These are phyloP conservation scores for Colletotrichum chlorophyti DNA, from an alignment of 2,329 filamentous ascomycete species.

Conservation along the genomic window DNA sequence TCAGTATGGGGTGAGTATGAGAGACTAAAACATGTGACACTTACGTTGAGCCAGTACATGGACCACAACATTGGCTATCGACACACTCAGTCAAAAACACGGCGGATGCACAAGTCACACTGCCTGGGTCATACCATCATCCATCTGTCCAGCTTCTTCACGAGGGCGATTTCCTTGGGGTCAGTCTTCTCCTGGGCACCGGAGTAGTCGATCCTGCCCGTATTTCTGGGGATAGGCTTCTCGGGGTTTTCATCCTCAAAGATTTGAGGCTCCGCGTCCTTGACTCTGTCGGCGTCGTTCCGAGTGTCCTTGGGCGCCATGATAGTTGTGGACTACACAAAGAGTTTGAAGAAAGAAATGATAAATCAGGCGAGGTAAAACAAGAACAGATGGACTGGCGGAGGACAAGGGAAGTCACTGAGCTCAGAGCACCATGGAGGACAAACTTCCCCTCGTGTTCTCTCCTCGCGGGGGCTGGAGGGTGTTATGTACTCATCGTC, in stretches of 20 bases:
- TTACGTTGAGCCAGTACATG: slow-evolving; percentile 32
- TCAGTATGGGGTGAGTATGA: background rate
- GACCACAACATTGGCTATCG: slow-evolving; percentile 29
- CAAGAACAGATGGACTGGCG: background rate
- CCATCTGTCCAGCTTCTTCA: slow-evolving; percentile 46
- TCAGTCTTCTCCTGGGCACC: slow-evolving; percentile 48
- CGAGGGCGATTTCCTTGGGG: slow-evolving; percentile 47
- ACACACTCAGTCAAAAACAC: background rate
- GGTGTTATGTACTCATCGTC: slow-evolving; percentile 13
- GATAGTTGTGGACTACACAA: background rate
- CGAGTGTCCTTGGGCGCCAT: slow-evolving; percentile 4
- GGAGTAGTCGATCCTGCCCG: slow-evolving; percentile 41
- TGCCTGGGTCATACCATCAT: no score
- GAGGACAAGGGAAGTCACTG: background rate
- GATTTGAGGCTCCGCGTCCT: slow-evolving; percentile 22
- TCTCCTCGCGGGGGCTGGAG: background rate
- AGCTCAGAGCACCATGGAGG: background rate
- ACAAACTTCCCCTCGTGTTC: no score
- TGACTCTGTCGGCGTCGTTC: slow-evolving; percentile 1
- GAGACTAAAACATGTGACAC: background rate
- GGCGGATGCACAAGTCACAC: background rate
- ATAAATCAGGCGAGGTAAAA: no score
- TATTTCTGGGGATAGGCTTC: slow-evolving; percentile 30
- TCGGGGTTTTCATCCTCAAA: slow-evolving; percentile 28
- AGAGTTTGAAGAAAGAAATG: background rate